phyloP scores from a whole-genome alignment of 2,329 filamentous ascomycete species.

The Botryotinia convoluta region DNA sequence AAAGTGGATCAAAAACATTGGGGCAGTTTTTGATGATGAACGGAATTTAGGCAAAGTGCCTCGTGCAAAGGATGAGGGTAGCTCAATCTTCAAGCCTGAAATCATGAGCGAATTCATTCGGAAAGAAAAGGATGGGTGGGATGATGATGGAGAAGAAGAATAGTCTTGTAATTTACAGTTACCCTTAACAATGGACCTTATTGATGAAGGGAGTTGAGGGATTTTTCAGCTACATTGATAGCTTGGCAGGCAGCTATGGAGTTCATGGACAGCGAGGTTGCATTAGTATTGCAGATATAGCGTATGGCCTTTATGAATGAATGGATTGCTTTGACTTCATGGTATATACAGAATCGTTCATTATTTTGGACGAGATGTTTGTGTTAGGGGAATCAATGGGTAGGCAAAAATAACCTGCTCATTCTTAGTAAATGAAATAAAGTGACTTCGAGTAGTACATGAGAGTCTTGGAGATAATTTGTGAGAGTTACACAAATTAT shows the following conservation, averaged over 20 bases:
- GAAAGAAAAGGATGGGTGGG: slow-evolving; percentile 77
- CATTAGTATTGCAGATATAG: slow-evolving; percentile 8
- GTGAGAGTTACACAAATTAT: neutral
- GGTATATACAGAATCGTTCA: neutral
- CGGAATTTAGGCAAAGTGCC: slow-evolving; percentile 55
- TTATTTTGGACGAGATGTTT: neutral
- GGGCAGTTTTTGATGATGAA: slow-evolving; percentile 84
- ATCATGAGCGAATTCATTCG: slow-evolving; percentile 74
- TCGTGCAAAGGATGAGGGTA: slow-evolving; percentile 58
- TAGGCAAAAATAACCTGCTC: neutral
- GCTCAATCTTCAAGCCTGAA: slow-evolving; percentile 69
- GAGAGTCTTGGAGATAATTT: neutral
- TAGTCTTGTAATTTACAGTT: slow-evolving; percentile 20
- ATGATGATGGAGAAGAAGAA: slow-evolving; percentile 53
- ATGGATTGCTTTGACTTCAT: neutral
- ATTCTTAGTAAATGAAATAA: neutral
- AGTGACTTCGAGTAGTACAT: neutral
- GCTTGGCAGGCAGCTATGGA: neutral
- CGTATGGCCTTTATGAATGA: neutral
- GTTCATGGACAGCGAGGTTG: neutral
- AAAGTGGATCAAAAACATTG: slow-evolving; percentile 88
- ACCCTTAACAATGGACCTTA: neutral
- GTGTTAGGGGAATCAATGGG: neutral
- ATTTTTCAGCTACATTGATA: neutral
- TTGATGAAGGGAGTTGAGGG: neutral